Evolutionary conservation across 2,329 filamentous ascomycete species (phyloP), one percentile per base, ranked within the genome.

Genomic region (Colletotrichum sp.): DNA sequence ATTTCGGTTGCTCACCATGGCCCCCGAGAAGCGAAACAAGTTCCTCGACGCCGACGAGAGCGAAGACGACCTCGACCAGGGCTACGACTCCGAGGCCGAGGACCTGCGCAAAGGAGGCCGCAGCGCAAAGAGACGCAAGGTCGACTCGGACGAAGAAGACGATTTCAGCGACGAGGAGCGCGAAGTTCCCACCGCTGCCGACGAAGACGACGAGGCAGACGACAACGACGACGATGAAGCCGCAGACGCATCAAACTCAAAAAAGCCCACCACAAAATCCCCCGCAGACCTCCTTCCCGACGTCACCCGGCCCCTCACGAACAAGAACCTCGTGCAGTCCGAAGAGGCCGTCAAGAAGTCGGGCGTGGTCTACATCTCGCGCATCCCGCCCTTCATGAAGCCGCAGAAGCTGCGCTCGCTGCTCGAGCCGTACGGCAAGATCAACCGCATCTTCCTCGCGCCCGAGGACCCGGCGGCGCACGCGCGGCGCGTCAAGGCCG

Each of bases 321-420:
- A 93, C 82, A 92, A 94, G 85, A 94, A 94, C 81, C 90, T 94
- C 64, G 90, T 93, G 52, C 88, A 89, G 7, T 90, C 92, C 13
- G 90, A 92, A 77, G 89, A 90, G 43, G 92, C 92, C 26, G 89
- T 94, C 75, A 92, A 91, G 79, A 94, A 92, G 82, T 95, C 94
- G 0, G 95, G 95, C 77, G 94, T 97, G 14, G 88, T 97, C 75
- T 97, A 97, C 85, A 89, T 97, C 76, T 96, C 94, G 6, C 92
- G 95, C 74, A 91, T 97, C 77, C 95, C 95, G 5, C 95, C 95
- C 0, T 97, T 96, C 84, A 97, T 97, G 94, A 96, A 96, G 80
- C 94, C 95, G 8, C 87, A 89, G 67, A 96, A 96, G 81, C 88
- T 97, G 55, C 92, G 94, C 78, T 92, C 93, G 21, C 91, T 96